Conservation (phyloP, 805 yeast species). For the Candida chilensis region DNA sequence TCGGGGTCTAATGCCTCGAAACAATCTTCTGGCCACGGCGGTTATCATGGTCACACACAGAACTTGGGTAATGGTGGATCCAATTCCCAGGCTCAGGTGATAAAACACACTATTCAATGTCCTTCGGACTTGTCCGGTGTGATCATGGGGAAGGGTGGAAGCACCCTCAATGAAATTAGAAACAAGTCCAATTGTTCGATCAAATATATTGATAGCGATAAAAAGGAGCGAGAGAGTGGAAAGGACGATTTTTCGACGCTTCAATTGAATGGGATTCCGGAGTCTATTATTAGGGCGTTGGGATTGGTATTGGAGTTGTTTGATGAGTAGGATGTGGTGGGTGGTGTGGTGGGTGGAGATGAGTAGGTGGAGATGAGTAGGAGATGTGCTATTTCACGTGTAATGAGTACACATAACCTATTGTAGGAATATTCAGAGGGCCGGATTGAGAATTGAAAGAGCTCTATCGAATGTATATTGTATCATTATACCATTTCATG, state of each 20-base stretch:
- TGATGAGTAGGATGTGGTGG: not conserved
- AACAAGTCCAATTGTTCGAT: not conserved
- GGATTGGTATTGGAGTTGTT: conserved; percentile 1
- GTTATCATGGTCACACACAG: not conserved
- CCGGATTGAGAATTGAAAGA: too few relatives aligned
- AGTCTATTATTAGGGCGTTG: not conserved
- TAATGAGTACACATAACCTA: too few relatives aligned
- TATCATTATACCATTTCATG: too few relatives aligned
- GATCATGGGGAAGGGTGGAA: not conserved
- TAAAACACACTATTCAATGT: not conserved
- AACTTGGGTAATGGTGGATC: not conserved
- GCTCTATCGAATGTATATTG: too few relatives aligned
- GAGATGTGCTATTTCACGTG: too few relatives aligned
- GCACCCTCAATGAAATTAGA: not conserved
- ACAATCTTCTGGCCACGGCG: too few relatives aligned
- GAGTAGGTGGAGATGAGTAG: too few relatives aligned
- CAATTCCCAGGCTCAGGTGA: not conserved
- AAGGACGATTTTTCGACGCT: not conserved
- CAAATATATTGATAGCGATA: not conserved
- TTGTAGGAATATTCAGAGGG: too few relatives aligned
- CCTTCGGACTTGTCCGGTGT: not conserved
- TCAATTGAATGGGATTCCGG: conserved; percentile 1
- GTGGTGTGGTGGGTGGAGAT: too few relatives aligned
- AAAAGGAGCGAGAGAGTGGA: not conserved
- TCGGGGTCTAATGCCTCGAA: too few relatives aligned